Evolutionary conservation across 768 basidiomycete species (phyloP).

Genomic region (Leccinum pellstonianum): DNA sequence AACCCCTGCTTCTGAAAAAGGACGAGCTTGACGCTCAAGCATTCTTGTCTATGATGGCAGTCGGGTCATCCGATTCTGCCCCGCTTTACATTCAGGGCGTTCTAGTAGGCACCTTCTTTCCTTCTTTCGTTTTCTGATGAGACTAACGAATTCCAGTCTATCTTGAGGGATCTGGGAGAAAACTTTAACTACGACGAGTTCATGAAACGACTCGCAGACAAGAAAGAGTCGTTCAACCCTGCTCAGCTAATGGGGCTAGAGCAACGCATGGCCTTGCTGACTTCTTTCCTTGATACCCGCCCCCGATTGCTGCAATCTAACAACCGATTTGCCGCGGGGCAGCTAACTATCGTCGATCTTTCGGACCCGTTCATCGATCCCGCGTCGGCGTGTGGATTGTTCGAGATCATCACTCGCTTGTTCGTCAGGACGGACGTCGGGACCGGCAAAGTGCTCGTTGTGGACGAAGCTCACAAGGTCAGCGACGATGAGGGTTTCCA

Average conservation of each 20-base stretch:
- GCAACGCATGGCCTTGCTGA: conserved; percentile 62
- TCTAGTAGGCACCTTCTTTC: conserved; percentile 43
- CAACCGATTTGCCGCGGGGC: conserved; percentile 52
- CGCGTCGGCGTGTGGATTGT: conserved; percentile 63
- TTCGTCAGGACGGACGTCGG: conserved; percentile 60
- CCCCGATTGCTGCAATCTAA: conserved; percentile 7
- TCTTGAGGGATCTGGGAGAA: conserved; percentile 64
- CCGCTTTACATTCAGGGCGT: conserved; percentile 71
- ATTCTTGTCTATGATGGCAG: conserved; percentile 73
- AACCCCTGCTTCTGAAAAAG: conserved; percentile 54
- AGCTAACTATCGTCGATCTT: conserved; percentile 66
- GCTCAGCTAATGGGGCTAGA: conserved; percentile 55
- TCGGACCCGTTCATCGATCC: conserved; percentile 75
- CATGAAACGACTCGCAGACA: conserved; percentile 41
- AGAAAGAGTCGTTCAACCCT: conserved; percentile 54
- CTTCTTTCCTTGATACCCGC: conserved; percentile 49
- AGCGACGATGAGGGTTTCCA: background rate
- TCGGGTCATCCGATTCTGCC: conserved; percentile 57
- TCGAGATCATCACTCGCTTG: conserved; percentile 64
- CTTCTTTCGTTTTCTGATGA: background rate
- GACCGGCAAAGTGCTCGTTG: conserved; percentile 67
- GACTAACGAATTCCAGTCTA: conserved; percentile 39
- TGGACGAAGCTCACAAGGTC: conserved; percentile 78
- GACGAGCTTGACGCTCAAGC: conserved; percentile 67
- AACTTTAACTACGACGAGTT: conserved; percentile 53